These are phyloP conservation scores for Corchorus olitorius DNA, from an alignment of 345 rosid genomes.

Conservation along the genomic window DNA sequence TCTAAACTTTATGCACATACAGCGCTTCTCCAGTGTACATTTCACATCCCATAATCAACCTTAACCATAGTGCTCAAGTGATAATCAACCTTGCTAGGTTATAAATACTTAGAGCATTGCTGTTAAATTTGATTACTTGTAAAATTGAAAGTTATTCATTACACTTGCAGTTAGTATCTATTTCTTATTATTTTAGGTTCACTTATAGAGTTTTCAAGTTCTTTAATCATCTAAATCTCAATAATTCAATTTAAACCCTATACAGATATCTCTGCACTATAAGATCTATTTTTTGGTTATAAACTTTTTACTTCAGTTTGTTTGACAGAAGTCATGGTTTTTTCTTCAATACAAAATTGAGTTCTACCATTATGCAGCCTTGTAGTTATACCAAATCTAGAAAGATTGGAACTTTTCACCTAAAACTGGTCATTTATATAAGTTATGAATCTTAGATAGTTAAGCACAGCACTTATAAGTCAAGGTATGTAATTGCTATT, in stretches of 20 bases:
- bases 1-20: not conserved
- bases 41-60: not conserved
- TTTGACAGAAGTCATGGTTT: not conserved
- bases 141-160: not conserved
- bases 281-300: not conserved
- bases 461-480: too few species aligned
- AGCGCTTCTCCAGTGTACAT: not conserved
- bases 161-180: not conserved
- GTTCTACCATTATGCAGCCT: not conserved
- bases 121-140: not conserved
- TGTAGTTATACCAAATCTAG: too few species aligned
- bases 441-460: too few species aligned
- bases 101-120: not conserved
- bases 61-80: not conserved
- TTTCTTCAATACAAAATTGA: not conserved
- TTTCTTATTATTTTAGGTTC: not conserved
- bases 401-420: too few species aligned
- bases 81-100: not conserved
- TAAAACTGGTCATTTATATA: too few species aligned
- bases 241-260: not conserved
- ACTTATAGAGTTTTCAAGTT: not conserved
- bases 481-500: too few species aligned
- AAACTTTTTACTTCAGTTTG: not conserved
- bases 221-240: not conserved
- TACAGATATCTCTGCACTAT: not conserved